These are phyloP conservation scores for Ulvella scutata DNA, from an alignment of 139 green algal species.

Conservation along the genomic window DNA sequence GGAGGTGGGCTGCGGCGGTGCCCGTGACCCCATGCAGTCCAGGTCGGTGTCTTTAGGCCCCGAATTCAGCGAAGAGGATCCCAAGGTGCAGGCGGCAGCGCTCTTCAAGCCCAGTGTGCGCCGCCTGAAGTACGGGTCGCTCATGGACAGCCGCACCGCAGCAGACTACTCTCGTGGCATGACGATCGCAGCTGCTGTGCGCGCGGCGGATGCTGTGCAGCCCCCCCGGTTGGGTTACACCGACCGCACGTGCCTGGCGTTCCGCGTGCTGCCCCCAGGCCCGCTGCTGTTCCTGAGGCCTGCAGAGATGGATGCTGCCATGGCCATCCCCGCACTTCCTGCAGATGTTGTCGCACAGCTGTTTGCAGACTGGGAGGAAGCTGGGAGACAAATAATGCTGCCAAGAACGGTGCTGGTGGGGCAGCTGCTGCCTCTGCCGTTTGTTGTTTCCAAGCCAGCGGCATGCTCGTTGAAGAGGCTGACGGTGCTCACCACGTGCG, in stretches of 20 bases:
- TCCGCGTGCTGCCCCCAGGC: background rate
- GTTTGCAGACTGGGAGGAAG: background rate
- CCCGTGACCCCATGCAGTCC: background rate
- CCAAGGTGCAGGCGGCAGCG: background rate
- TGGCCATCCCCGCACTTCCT: background rate
- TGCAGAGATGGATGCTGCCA: background rate
- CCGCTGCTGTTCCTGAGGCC: background rate
- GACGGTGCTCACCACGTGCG: background rate
- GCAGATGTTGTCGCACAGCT: background rate
- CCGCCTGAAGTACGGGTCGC: background rate
- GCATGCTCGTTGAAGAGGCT: background rate
- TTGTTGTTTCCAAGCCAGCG: background rate
- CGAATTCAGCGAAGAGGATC: background rate
- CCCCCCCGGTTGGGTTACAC: background rate
- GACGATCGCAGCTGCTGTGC: background rate
- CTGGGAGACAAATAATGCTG: background rate
- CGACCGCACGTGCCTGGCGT: background rate
- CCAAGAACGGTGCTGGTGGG: background rate
- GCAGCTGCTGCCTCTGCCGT: background rate
- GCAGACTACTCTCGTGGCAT: background rate
- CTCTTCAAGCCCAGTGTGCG: background rate
- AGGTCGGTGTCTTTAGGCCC: too few species aligned
- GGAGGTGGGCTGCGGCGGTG: background rate
- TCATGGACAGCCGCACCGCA: background rate
- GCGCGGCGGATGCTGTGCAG: background rate